These are phyloP conservation scores for Aspergillus olivimuriae DNA, from an alignment of 495 filamentous ascomycete species.

Conservation along the genomic window DNA sequence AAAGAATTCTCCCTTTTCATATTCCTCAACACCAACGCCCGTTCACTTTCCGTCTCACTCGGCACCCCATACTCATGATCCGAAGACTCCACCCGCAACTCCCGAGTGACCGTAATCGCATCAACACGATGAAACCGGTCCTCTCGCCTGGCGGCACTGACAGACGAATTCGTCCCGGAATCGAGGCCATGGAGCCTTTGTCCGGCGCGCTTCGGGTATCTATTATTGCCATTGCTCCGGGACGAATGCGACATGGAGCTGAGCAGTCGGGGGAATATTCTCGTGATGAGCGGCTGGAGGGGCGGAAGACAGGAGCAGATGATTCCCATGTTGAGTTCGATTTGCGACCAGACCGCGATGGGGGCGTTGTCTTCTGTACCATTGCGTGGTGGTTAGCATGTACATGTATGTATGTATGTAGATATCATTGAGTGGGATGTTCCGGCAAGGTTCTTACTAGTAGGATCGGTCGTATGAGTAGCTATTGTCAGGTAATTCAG, in stretches of 20 bases:
- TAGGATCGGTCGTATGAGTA: neutral
- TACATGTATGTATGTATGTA: neutral
- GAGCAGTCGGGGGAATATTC: neutral
- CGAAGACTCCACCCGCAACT: too few relatives aligned
- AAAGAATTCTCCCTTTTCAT: too few relatives aligned
- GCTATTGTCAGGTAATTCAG: neutral
- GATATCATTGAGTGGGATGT: neutral
- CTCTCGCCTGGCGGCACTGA: too few relatives aligned
- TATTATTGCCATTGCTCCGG: too few relatives aligned
- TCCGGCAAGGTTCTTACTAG: neutral
- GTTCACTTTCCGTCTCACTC: too few relatives aligned
- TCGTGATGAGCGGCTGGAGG: neutral
- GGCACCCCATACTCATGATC: too few relatives aligned
- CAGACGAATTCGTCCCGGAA: too few relatives aligned
- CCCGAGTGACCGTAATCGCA: too few relatives aligned
- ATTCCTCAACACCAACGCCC: too few relatives aligned
- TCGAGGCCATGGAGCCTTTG: too few relatives aligned
- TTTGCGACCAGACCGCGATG: conserved; percentile 1
- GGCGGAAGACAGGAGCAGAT: conserved; percentile 3
- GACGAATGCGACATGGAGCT: neutral
- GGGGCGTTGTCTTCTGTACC: neutral
- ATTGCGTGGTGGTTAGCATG: neutral
- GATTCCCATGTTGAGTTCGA: conserved; percentile 4
- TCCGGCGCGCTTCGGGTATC: too few relatives aligned
- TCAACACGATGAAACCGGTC: too few relatives aligned